Evolutionary conservation across 192 early-diverging fungal species (phyloP).

Genomic region (Funneliformis geosporum): DNA sequence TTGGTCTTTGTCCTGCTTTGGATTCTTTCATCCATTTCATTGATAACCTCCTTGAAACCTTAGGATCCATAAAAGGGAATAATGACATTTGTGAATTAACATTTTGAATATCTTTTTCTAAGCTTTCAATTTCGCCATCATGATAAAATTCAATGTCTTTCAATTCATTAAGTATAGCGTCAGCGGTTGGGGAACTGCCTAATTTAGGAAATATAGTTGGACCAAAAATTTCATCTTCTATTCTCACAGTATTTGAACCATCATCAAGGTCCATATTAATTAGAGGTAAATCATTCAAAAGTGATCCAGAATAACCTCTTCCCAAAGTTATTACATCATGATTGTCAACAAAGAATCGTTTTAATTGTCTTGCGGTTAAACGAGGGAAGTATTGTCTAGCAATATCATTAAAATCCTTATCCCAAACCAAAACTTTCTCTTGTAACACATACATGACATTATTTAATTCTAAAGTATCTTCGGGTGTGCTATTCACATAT

Average conservation of each 20-base stretch:
- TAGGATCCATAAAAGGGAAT: conserved; percentile 45
- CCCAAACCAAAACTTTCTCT: conserved; percentile 81
- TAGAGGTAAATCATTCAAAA: conserved; percentile 50
- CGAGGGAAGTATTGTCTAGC: conserved; percentile 74
- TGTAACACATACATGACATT: conserved; percentile 74
- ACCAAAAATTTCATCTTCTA: conserved; percentile 28
- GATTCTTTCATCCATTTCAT: conserved; percentile 53
- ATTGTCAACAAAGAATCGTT: conserved; percentile 63
- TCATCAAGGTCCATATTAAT: conserved; percentile 42
- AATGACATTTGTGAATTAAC: conserved; percentile 39
- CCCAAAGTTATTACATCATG: conserved; percentile 44
- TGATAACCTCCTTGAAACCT: conserved; percentile 50
- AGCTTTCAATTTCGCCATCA: conserved; percentile 38
- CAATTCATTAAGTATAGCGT: conserved; percentile 22
- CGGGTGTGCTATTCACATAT: conserved; percentile 69
- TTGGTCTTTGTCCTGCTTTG: conserved; percentile 36
- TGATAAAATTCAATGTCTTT: conserved; percentile 34
- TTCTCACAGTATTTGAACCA: conserved; percentile 9
- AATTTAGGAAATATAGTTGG: conserved; percentile 49
- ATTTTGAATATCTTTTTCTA: conserved; percentile 43
- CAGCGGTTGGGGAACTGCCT: conserved; percentile 45
- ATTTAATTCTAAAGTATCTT: conserved; percentile 82
- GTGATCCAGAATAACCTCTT: conserved; percentile 44
- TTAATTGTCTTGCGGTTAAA: conserved; percentile 62
- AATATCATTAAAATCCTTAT: conserved; percentile 79